phyloP scores from a whole-genome alignment of 2,329 filamentous ascomycete genomes.

The Diplodia intermedia region DNA sequence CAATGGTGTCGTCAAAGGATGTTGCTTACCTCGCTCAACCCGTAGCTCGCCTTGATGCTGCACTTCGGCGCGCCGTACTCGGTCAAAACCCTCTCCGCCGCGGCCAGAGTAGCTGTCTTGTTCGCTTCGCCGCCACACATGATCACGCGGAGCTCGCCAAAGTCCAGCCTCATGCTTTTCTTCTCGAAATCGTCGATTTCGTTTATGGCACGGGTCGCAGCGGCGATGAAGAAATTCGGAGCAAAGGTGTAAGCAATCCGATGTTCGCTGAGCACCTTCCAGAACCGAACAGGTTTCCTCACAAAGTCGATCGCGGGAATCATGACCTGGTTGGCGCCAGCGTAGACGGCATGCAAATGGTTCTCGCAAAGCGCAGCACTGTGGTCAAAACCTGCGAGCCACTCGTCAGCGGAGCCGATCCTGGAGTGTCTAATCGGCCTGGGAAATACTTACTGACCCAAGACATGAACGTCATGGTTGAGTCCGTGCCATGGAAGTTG shows the following conservation, averaged over 20 bases:
- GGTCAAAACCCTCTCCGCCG: slow-evolving; percentile 41
- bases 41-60: slow-evolving; percentile 29
- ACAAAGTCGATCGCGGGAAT: slow-evolving; percentile 53
- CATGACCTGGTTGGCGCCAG: slow-evolving; percentile 56
- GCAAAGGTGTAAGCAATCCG: slow-evolving; percentile 55
- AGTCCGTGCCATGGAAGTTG: slow-evolving; percentile 5
- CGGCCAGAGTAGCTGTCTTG: slow-evolving; percentile 44
- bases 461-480: slow-evolving; percentile 31
- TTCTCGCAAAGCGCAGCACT: slow-evolving; percentile 60
- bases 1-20: background rate
- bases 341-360: slow-evolving; percentile 57
- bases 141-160: slow-evolving; percentile 41
- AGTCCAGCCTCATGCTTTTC: slow-evolving; percentile 14
- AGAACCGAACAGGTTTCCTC: slow-evolving; percentile 49
- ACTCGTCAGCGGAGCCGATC: background rate
- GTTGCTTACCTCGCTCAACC: slow-evolving; percentile 22
- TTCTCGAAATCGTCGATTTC: slow-evolving; percentile 15
- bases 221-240: slow-evolving; percentile 52
- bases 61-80: slow-evolving; percentile 41
- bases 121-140: slow-evolving; percentile 59
- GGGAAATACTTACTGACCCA: slow-evolving; percentile 31
- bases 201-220: slow-evolving; percentile 21
- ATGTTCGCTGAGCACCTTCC: slow-evolving; percentile 51
- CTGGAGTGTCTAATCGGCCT: background rate
- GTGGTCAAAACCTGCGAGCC: slow-evolving; percentile 52